These are phyloP conservation scores for Parathielavia appendiculata DNA, from an alignment of 495 filamentous ascomycete genomes.

Conservation along the genomic window DNA sequence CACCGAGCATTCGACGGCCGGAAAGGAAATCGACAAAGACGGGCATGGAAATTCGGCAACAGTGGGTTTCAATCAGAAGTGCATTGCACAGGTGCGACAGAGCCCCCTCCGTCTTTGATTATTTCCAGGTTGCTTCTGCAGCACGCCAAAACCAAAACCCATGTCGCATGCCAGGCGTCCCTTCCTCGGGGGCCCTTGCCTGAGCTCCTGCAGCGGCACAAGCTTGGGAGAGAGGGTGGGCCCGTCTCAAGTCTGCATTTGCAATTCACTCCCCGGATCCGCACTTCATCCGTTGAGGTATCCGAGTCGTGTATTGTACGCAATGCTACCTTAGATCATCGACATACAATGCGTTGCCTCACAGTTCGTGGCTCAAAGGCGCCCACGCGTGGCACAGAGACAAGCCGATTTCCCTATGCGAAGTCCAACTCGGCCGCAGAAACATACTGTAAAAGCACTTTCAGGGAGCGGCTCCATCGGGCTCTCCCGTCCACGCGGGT, in stretches of 20 bases:
- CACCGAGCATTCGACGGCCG: neutral
- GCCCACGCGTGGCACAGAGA: no score
- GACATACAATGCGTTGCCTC: no score
- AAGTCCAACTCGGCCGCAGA: neutral
- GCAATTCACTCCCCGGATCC: neutral
- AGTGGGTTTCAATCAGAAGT: neutral
- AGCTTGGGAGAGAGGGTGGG: neutral
- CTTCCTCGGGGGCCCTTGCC: constrained; percentile 2
- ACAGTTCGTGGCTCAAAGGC: neutral
- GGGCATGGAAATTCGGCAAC: neutral
- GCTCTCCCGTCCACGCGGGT: constrained; percentile 8
- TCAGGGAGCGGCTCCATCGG: neutral
- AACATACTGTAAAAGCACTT: neutral
- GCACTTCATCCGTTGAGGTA: neutral
- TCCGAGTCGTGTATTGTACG: no score
- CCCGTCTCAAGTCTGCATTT: neutral
- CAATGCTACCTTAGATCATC: no score
- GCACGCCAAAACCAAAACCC: constrained; percentile 12
- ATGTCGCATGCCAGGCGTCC: neutral
- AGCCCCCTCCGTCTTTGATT: neutral
- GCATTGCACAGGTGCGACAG: constrained; percentile 3
- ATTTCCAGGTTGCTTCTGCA: constrained; percentile 10
- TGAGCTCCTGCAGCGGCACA: neutral
- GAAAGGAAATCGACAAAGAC: neutral
- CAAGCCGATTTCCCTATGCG: neutral